Base-by-base conservation (phyloP, 108 stramenopile genomes). In the Nitzschia sp. region DNA sequence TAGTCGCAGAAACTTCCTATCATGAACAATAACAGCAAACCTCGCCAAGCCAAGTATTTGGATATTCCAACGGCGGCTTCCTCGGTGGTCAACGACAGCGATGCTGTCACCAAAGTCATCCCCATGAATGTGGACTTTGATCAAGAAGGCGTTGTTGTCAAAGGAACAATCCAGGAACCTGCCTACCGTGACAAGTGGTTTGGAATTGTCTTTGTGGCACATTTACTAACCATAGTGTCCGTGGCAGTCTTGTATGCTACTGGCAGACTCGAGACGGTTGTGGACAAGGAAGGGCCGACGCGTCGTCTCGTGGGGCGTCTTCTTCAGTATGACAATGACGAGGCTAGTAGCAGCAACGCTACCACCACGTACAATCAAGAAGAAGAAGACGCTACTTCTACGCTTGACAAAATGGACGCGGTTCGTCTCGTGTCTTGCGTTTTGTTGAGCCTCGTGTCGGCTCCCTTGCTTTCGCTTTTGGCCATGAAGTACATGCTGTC, bases 401-500 rank as follows among this genome's bases (percentile, higher is more conserved):
- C 51, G 6, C n/a, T 24, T n/a, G 19, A 6, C 19, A n/a, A 53
- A 53, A n/a, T 17, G 6, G 38, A 13, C 38, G 24, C 24, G n/a
- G 6, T 53, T n/a, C 51, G 21, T 24, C 24, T 53, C 6, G n/a
- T 53, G 5, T 4, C 24, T 4, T 5, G 5, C n/a, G 8, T 53
- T 24, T 6, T 53, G 4, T 6, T 53, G 18, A 53, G 21, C n/a
- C 24, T 53, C 21, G 4, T 6, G 5, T 15, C 24, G 51, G 21
- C 51, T 24, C 51, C 51, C 18, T 68, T 42, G 3, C 47, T 73
- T 13, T 17, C 85, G 25, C 47, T 73, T 13, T 17, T 87, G 25
- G 69, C 85, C 17, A 71, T 90, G 33, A 21, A 46, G 13, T 33
- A 84, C 65, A 90, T 90, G 89, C 71, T 83, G 35, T 19, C 57